These are phyloP conservation scores for Lasiodiplodia hormozganensis DNA, from an alignment of 2,329 filamentous ascomycete species.

Conservation along the genomic window DNA sequence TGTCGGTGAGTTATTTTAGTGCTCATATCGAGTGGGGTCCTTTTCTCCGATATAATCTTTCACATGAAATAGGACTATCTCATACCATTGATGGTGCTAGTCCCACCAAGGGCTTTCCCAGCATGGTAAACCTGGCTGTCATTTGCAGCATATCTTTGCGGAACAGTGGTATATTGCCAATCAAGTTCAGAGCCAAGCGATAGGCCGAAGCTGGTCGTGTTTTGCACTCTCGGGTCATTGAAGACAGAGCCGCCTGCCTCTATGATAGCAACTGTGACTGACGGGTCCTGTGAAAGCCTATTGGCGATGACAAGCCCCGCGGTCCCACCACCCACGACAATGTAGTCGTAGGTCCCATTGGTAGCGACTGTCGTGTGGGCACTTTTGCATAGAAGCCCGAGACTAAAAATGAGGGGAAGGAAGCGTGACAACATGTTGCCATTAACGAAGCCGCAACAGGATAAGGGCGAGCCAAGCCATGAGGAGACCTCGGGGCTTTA, in stretches of 20 bases:
- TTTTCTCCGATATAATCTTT: not conserved
- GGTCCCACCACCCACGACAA: slow-evolving; percentile 32
- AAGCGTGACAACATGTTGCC: not conserved
- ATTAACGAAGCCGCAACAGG: not conserved
- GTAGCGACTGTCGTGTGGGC: not conserved
- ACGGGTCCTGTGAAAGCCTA: slow-evolving; percentile 39
- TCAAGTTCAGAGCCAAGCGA: slow-evolving; percentile 45
- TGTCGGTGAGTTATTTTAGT: slow-evolving; percentile 4
- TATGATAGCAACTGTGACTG: slow-evolving; percentile 33
- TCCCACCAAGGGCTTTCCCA: slow-evolving; percentile 47
- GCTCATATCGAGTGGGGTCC: not conserved
- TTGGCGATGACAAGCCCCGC: slow-evolving; percentile 33
- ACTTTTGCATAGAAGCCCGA: not conserved
- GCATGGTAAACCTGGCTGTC: slow-evolving; percentile 38
- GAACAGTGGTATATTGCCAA: slow-evolving; percentile 45
- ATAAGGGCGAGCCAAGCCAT: not conserved
- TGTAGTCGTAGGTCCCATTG: slow-evolving; percentile 22
- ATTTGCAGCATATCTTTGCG: slow-evolving; percentile 40
- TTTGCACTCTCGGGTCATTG: slow-evolving; percentile 41
- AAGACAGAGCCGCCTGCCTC: slow-evolving; percentile 36
- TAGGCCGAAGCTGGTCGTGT: slow-evolving; percentile 32
- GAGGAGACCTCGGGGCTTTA: not conserved
- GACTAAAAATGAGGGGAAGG: not conserved
- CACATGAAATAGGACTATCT: not conserved
- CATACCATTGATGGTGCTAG: slow-evolving; percentile 47